Evolutionary conservation across 352 stramenopile genomes (phyloP).

Genomic region (Phytopythium ostracodes): DNA sequence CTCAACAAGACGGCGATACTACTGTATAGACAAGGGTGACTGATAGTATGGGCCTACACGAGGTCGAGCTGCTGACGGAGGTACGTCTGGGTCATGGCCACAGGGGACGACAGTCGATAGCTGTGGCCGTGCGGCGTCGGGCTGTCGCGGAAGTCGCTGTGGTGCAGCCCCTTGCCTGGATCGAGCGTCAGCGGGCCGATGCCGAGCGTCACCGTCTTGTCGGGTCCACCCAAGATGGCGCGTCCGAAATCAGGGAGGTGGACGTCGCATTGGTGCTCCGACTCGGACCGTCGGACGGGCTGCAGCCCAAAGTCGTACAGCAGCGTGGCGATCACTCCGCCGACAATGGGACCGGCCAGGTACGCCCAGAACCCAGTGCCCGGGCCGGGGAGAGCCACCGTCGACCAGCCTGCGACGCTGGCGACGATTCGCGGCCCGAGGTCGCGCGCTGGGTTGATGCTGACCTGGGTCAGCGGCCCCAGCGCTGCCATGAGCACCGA

Average conservation of each 20-base stretch:
- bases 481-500: conserved; percentile 43
- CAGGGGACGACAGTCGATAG: conserved; percentile 24
- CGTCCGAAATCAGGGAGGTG: not conserved
- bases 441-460: conserved; percentile 75
- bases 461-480: conserved; percentile 62
- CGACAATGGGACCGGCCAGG: conserved; percentile 51
- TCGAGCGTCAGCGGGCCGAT: not conserved
- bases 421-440: conserved; percentile 68
- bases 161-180: conserved; percentile 14
- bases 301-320: conserved; percentile 50
- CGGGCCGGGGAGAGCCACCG: conserved; percentile 30
- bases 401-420: conserved; percentile 54
- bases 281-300: not conserved
- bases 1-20: too few species aligned
- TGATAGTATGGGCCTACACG: not conserved
- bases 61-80: conserved; percentile 5
- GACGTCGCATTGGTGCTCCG: not conserved
- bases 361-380: conserved; percentile 63
- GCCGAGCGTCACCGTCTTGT: not conserved
- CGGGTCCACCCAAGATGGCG: not conserved
- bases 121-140: conserved; percentile 21
- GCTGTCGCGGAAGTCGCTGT: conserved; percentile 33
- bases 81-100: conserved; percentile 1
- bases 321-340: conserved; percentile 39
- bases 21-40: too few species aligned